These are phyloP conservation scores for Epichloe sibirici DNA, from an alignment of 2,329 filamentous ascomycete genomes.

Conservation along the genomic window DNA sequence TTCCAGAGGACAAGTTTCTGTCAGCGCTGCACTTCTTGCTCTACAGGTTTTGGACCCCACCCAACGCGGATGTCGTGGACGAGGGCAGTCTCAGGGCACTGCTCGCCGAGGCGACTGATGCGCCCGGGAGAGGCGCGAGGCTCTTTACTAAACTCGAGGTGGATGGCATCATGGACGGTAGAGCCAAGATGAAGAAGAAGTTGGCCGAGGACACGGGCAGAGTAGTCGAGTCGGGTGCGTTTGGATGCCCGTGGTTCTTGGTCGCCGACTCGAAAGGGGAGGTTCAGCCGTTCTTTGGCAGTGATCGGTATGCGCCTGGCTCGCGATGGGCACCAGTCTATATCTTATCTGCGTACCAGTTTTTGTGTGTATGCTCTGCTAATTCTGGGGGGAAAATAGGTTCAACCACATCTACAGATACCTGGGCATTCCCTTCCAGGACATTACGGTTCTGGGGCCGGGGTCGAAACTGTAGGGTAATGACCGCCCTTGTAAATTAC, in stretches of 20 bases:
- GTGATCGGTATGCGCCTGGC: conserved; percentile 40
- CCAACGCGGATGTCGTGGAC: conserved; percentile 46
- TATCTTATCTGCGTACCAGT: neutral
- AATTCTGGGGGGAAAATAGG: conserved; percentile 21
- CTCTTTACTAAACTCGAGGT: conserved; percentile 42
- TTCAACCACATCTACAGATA: conserved; percentile 59
- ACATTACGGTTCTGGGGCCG: conserved; percentile 28
- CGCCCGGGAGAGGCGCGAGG: conserved; percentile 11
- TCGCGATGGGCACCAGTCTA: conserved; percentile 8
- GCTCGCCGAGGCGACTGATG: conserved; percentile 20
- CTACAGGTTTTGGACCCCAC: conserved; percentile 48
- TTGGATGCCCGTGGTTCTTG: conserved; percentile 67
- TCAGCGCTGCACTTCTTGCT: conserved; percentile 43
- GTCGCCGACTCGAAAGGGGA: conserved; percentile 45
- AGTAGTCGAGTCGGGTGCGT: conserved; percentile 54
- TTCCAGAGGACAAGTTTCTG: conserved; percentile 37
- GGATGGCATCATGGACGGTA: conserved; percentile 40
- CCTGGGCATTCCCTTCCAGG: conserved; percentile 47
- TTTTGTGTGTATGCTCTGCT: neutral
- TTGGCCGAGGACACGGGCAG: conserved; percentile 47
- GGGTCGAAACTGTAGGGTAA: conserved; percentile 22
- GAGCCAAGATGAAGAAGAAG: conserved; percentile 30
- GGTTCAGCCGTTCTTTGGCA: conserved; percentile 63
- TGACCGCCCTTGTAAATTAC: neutral
- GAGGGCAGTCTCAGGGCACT: conserved; percentile 36